Conservation (phyloP, 202 grass and related monocot genomes). For the Schoenoplectus tabernaemontani region DNA sequence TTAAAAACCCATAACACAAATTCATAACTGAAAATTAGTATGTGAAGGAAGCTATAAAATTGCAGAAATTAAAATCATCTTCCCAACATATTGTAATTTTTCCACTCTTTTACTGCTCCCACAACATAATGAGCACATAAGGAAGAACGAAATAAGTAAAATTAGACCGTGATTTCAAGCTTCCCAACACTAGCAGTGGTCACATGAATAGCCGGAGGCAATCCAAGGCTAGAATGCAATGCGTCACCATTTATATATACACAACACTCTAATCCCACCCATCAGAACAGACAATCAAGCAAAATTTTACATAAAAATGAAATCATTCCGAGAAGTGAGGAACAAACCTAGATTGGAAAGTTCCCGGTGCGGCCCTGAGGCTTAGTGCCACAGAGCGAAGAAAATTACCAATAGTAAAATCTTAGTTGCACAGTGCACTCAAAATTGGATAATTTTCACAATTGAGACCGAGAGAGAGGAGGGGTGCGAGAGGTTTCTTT, state of each 20-base stretch:
- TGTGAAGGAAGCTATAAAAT: slow-evolving; percentile 75
- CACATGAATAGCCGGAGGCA: slow-evolving; percentile 70
- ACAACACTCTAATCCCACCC: slow-evolving; percentile 3
- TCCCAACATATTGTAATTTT: not conserved
- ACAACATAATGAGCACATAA: not conserved
- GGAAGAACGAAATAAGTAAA: not conserved
- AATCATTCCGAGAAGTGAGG: not conserved
- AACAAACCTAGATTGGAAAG: slow-evolving; percentile 82
- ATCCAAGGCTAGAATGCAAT: slow-evolving; percentile 76
- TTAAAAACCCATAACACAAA: too few species aligned
- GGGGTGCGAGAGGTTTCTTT: too few species aligned
- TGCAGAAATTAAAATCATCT: slow-evolving; percentile 4
- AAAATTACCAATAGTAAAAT: too few species aligned
- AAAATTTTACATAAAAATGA: not conserved
- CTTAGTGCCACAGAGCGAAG: too few species aligned
- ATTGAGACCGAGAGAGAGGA: too few species aligned
- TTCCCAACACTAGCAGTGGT: slow-evolving; percentile 75
- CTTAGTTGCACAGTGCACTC: too few species aligned
- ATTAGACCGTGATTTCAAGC: slow-evolving; percentile 88
- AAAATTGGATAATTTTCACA: too few species aligned
- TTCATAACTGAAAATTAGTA: too few species aligned
- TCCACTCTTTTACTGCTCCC: not conserved
- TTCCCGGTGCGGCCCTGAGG: slow-evolving; percentile 91
- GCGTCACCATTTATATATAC: slow-evolving; percentile 96
- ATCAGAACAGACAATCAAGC: slow-evolving; percentile 22